Conservation (phyloP, 164 flowering plant genomes). For the Taxillus chinensis region DNA sequence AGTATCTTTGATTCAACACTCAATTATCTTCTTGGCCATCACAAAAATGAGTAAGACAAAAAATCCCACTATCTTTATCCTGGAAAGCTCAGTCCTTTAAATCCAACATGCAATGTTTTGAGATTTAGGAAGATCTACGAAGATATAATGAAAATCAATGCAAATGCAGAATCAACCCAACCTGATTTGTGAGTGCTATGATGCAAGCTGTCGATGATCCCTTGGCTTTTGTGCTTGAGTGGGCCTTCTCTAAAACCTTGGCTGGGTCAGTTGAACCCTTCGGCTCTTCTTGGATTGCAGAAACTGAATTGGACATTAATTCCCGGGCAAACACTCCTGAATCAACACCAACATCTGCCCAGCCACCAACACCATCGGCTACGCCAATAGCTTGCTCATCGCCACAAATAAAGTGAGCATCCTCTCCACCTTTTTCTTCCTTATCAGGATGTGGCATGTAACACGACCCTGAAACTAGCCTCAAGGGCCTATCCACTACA, state of each 20-base stretch:
- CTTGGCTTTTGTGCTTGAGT: constrained; percentile 43
- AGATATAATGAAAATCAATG: not conserved
- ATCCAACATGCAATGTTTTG: too few relatives aligned
- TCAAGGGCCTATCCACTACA: constrained; percentile 25
- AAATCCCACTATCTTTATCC: too few relatives aligned
- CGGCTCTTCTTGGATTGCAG: constrained; percentile 57
- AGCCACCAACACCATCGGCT: constrained; percentile 82
- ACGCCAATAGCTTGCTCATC: constrained; percentile 59
- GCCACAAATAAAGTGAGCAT: constrained; percentile 64
- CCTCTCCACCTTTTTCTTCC: constrained; percentile 62
- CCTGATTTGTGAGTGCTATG: constrained; percentile 55
- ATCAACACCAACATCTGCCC: constrained; percentile 67
- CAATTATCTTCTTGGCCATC: too few relatives aligned
- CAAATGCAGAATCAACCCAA: constrained; percentile 8
- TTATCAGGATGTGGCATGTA: constrained; percentile 68
- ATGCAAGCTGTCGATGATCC: constrained; percentile 93
- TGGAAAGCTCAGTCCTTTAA: too few relatives aligned
- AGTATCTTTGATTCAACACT: too few relatives aligned
- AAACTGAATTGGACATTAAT: constrained; percentile 54
- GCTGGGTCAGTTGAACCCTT: constrained; percentile 51
- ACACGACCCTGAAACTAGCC: constrained; percentile 54
- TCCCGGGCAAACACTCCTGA: constrained; percentile 53
- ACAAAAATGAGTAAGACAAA: too few relatives aligned
- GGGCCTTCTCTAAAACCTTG: constrained; percentile 66
- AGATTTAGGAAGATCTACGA: too few relatives aligned